These are phyloP conservation scores for Neurospora sp. DNA, from an alignment of 495 filamentous ascomycete species.

Conservation along the genomic window DNA sequence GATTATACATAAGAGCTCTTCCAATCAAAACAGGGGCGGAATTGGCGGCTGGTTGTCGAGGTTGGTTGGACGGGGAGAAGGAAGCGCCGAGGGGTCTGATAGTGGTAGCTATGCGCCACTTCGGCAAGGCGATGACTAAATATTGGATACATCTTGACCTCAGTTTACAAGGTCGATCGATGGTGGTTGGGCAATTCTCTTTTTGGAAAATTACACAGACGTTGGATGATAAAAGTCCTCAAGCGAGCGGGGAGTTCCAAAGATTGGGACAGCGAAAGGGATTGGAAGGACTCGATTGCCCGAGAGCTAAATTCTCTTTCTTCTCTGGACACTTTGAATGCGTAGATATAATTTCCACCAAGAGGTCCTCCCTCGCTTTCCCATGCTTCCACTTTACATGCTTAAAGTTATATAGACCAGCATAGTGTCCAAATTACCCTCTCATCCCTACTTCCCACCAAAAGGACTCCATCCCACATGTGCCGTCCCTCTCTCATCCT, in stretches of 20 bases:
- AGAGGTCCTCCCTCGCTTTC: neutral
- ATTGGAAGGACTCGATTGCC: neutral
- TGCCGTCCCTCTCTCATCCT: neutral
- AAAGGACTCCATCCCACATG: neutral
- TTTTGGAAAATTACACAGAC: neutral
- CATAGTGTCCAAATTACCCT: neutral
- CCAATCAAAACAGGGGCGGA: slow-evolving; percentile 22
- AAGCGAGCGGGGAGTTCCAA: neutral
- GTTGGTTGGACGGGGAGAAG: slow-evolving; percentile 26
- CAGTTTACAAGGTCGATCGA: neutral
- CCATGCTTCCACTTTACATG: neutral
- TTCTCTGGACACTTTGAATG: neutral
- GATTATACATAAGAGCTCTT: slow-evolving; percentile 10
- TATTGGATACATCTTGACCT: neutral
- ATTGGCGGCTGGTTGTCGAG: slow-evolving; percentile 41
- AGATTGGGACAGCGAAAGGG: neutral
- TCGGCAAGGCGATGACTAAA: slow-evolving; percentile 33
- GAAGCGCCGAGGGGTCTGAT: slow-evolving; percentile 15
- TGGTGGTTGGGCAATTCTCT: neutral
- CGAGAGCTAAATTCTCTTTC: neutral
- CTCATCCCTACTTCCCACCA: neutral
- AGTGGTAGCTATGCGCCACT: slow-evolving; percentile 31
- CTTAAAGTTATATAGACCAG: neutral
- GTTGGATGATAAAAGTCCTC: neutral
- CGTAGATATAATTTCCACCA: neutral